Evolutionary conservation across 208 protist species (phyloP), one percentile per base, ranked within the genome.

Genomic region (Crithidia fasciculata): DNA sequence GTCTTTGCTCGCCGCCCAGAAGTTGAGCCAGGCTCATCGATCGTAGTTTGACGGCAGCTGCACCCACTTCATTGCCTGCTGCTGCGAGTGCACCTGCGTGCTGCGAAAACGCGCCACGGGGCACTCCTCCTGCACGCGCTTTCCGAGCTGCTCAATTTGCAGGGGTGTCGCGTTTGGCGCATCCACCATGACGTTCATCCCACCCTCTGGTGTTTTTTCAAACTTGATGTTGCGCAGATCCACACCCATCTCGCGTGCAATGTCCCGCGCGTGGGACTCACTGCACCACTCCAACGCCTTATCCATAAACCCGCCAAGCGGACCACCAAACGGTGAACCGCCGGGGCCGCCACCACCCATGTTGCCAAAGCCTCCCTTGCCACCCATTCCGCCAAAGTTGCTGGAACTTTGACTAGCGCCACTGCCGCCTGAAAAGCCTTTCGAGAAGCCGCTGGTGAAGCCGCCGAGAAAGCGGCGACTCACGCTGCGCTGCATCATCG

Each of bases 261-360:
- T 96, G 70, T 87, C 80, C 7, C 79, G 82, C 5, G 92, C 92
- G 61, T 96, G 92, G 4, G 87, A 85, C 60, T 81, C 82, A 73
- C 89, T 94, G 73, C 92, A 96, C 92, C 87, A 94, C 69, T 96
- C 89, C 12, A 96, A 76, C 18, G 89, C 89, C 76, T 94, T 88
- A 61, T 95, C 87, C 58, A 95, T 75, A 39, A 96, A 72, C 9
- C 81, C 86, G 9, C 88, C 88, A 44, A 95, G 79, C 2, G 88
- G 85, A n/a, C 83, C 83, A 8, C 86, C 72, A 47, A 69, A 49
- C 7, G 66, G 66, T 28, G 74, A 80, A 19, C 63, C 73, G 45
- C 68, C 69, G 56, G 74, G 58, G 16, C 70, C 15, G 45, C 61
- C 52, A 5, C 65, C 63, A 45, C 49, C 55, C 13, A 41, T 54